Conservation (phyloP, 371 early-diverging fungal species). For the Mucor piriformis region DNA sequence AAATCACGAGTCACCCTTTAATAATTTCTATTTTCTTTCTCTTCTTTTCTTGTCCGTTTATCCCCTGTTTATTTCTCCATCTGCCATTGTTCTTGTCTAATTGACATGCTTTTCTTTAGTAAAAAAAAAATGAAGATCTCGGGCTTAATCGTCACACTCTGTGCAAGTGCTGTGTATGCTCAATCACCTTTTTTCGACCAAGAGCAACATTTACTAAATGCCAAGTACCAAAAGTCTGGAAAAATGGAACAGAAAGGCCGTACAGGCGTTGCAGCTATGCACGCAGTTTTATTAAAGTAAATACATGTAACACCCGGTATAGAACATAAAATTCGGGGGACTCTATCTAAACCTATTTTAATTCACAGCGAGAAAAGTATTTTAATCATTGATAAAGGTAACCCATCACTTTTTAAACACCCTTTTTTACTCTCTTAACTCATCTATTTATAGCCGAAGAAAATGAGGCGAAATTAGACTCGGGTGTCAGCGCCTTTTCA, state of each 20-base stretch:
- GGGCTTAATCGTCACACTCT: not conserved
- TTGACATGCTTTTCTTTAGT: not conserved
- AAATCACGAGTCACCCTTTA: slow-evolving; percentile 11
- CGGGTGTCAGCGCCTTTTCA: slow-evolving; percentile 55
- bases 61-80: not conserved
- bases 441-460: slow-evolving; percentile 51
- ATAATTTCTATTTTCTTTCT: not conserved
- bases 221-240: slow-evolving; percentile 23
- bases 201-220: not conserved
- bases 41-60: slow-evolving; percentile 17
- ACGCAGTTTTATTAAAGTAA: slow-evolving; percentile 51
- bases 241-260: slow-evolving; percentile 50
- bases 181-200: slow-evolving; percentile 33
- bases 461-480: slow-evolving; percentile 53
- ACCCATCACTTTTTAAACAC: too few species aligned
- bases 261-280: slow-evolving; percentile 53
- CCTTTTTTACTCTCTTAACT: too few species aligned
- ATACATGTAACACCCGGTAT: not conserved
- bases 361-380: slow-evolving; percentile 42
- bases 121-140: not conserved
- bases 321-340: too few species aligned
- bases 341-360: not conserved
- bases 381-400: slow-evolving; percentile 53
- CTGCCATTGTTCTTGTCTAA: not conserved
- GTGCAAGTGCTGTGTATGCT: not conserved